Percentiles rank a stretch among this genome's conserved stretches.
These are phyloP conservation scores for Euclidium syriacum DNA, from an alignment of 345 rosid genomes.

Conservation along the genomic window DNA sequence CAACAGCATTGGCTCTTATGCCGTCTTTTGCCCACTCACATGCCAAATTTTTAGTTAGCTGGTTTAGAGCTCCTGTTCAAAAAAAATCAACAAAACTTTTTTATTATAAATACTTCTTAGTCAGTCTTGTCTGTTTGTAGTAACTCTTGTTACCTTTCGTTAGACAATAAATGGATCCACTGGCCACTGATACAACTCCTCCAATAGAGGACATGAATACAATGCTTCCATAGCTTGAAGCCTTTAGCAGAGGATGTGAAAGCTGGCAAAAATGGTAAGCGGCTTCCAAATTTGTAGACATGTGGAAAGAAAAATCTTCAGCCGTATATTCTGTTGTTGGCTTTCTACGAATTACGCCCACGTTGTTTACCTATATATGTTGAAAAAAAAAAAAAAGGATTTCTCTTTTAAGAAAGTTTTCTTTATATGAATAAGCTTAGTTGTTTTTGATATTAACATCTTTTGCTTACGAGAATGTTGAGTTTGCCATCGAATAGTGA, in stretches of 20 bases:
- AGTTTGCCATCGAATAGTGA: not conserved
- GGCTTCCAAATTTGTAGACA: constrained; percentile 46
- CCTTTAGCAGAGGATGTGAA: constrained; percentile 51
- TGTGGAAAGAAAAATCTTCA: constrained; percentile 35
- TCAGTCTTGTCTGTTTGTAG: too few species aligned
- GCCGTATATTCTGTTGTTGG: constrained; percentile 29
- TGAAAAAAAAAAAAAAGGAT: not conserved
- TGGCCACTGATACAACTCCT: constrained; percentile 14
- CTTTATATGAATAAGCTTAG: not conserved
- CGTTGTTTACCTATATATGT: constrained; percentile 49
- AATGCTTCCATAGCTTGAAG: constrained; percentile 48
- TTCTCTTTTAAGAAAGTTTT: not conserved
- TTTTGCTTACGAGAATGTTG: not conserved
- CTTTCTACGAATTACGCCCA: constrained; percentile 30
- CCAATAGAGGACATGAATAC: constrained; percentile 42
- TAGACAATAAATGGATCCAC: constrained; percentile 36
- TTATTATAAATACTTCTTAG: too few species aligned
- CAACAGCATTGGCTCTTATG: constrained; percentile 50
- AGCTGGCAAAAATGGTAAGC: constrained; percentile 48
- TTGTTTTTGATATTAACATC: not conserved
- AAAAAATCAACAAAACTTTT: not conserved
- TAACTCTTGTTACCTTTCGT: not conserved
- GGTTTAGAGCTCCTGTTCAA: constrained; percentile 40
- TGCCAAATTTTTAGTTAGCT: constrained; percentile 47
- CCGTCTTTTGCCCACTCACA: constrained; percentile 71